Evolutionary conservation across 441 rosid genomes (phyloP).

Genomic region (Populus hybrid): DNA sequence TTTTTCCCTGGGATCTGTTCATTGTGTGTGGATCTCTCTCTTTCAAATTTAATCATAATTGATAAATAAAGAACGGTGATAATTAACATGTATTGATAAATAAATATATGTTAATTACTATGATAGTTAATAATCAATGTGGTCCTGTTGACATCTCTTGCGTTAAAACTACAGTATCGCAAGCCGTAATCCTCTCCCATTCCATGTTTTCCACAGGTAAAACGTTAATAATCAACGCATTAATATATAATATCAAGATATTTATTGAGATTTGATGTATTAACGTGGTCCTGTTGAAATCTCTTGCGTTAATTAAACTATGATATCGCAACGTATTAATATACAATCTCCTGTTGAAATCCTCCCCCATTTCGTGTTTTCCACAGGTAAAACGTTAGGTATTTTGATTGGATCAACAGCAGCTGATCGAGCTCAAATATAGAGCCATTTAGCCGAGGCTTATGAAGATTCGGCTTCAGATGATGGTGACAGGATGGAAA

Average conservation of each 20-base stretch:
- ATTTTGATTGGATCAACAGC: background rate
- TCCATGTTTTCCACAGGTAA: too few relatives aligned
- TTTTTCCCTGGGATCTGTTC: too few relatives aligned
- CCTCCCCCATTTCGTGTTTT: background rate
- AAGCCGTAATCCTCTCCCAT: background rate
- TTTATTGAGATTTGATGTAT: background rate
- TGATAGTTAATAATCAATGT: background rate
- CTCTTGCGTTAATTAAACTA: background rate
- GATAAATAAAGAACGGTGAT: too few relatives aligned
- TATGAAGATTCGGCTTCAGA: slow-evolving; percentile 1
- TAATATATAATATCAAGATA: too few relatives aligned
- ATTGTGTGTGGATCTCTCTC: too few relatives aligned
- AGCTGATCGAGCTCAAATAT: background rate
- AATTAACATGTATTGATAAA: too few relatives aligned
- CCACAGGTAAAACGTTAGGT: background rate
- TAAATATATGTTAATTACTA: too few relatives aligned
- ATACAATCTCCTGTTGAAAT: too few relatives aligned
- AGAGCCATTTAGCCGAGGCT: slow-evolving; percentile 15
- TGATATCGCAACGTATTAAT: background rate
- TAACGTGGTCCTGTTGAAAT: background rate
- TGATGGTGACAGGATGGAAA: slow-evolving; percentile 8
- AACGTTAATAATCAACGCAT: too few relatives aligned
- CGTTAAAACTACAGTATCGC: background rate
- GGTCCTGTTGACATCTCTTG: background rate
- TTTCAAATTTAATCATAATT: too few relatives aligned